These are phyloP conservation scores for Dioscorea cayenensis DNA, from an alignment of 116 monocot genomes.

Conservation along the genomic window DNA sequence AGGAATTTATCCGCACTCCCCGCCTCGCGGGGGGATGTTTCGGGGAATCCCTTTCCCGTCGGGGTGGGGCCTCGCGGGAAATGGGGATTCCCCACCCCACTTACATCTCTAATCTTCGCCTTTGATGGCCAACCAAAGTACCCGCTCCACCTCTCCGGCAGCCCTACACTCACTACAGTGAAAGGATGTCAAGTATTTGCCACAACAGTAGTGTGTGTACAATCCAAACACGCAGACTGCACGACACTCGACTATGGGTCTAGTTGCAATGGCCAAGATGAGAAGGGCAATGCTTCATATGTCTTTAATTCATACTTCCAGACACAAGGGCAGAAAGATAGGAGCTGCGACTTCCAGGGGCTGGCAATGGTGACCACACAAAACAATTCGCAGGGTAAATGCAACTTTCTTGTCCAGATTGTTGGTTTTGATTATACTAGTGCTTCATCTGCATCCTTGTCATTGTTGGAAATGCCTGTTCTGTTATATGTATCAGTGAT, in stretches of 20 bases:
- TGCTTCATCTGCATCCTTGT: no score
- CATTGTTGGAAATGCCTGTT: no score
- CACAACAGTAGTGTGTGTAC: slow-evolving; percentile 35
- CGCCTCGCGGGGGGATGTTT: no score
- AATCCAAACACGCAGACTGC: slow-evolving; percentile 41
- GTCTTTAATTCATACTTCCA: slow-evolving; percentile 58
- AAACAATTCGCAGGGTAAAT: slow-evolving; percentile 13
- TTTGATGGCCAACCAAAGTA: slow-evolving; percentile 56
- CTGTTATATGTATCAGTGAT: no score
- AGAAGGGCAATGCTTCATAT: slow-evolving; percentile 39
- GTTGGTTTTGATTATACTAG: no score
- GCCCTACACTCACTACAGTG: slow-evolving; percentile 16
- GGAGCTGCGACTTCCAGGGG: slow-evolving; percentile 30
- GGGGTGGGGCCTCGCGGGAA: no score
- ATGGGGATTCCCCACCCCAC: no score
- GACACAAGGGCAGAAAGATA: slow-evolving; percentile 24
- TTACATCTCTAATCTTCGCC: slow-evolving; percentile 27
- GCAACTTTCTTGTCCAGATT: slow-evolving; percentile 20
- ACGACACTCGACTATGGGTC: slow-evolving; percentile 46
- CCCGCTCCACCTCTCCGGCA: slow-evolving; percentile 25
- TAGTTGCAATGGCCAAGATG: slow-evolving; percentile 33
- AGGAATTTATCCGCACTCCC: no score
- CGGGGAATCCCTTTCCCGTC: no score
- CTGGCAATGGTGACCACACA: slow-evolving; percentile 29
- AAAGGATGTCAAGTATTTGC: slow-evolving; percentile 20